Evolutionary conservation across 805 yeast species (phyloP).

Genomic region (Saturnispora bothae): DNA sequence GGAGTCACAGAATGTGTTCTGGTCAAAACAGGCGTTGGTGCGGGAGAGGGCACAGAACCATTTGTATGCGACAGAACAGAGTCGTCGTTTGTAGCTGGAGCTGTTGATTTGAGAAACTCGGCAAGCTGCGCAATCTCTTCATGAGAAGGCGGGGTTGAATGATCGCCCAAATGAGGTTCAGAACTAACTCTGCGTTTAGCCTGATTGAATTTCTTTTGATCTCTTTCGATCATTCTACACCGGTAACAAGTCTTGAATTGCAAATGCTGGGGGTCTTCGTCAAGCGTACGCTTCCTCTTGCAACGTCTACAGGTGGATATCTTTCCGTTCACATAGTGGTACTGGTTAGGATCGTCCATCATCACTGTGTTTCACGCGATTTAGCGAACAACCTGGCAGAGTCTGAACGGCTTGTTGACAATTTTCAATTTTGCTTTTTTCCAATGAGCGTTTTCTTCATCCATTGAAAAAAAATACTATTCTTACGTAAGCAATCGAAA

Average conservation of each 20-base stretch:
- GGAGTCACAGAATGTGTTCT: too few species aligned
- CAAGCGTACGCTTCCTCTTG: slow-evolving; percentile 43
- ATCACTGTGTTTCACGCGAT: too few species aligned
- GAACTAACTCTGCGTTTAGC: slow-evolving; percentile 17
- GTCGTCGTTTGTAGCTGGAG: too few species aligned
- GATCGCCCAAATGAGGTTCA: slow-evolving; percentile 13
- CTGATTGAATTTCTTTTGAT: slow-evolving; percentile 25
- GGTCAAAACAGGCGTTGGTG: too few species aligned
- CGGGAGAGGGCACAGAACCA: too few species aligned
- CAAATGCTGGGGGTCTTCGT: slow-evolving; percentile 45
- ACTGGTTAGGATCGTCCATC: slow-evolving; percentile 10
- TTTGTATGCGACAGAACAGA: too few species aligned
- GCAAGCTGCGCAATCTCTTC: slow-evolving; percentile 15
- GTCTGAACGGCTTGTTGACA: background rate
- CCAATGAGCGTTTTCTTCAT: too few species aligned
- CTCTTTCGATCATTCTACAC: slow-evolving; percentile 45
- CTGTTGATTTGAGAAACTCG: slow-evolving; percentile 10
- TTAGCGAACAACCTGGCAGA: too few species aligned
- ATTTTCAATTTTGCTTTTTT: too few species aligned
- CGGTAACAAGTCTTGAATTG: slow-evolving; percentile 50
- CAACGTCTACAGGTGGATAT: slow-evolving; percentile 44
- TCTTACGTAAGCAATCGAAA: too few species aligned
- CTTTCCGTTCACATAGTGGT: slow-evolving; percentile 22
- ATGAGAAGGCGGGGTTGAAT: slow-evolving; percentile 13
- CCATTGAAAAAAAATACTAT: too few species aligned